phyloP scores from a whole-genome alignment of 148 eudicot species.

The Fallopia convolvulus region DNA sequence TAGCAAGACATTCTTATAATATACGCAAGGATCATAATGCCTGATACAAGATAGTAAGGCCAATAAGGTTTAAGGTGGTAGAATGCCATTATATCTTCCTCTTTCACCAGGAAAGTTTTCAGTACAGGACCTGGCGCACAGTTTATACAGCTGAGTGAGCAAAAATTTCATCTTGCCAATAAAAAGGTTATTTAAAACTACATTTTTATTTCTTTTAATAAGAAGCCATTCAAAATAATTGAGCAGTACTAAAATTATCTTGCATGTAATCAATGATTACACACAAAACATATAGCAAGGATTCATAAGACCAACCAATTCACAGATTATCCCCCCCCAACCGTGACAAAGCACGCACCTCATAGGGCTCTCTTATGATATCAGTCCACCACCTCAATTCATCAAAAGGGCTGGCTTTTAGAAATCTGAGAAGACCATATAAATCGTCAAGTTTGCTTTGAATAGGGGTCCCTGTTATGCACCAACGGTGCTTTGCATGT shows the following conservation, averaged over 20 bases:
- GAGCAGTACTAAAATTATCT: background rate
- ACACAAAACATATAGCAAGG: background rate
- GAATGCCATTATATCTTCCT: background rate
- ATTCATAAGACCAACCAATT: background rate
- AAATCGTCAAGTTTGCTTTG: conserved; percentile 92
- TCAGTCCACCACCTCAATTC: conserved; percentile 75
- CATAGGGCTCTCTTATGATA: conserved; percentile 80
- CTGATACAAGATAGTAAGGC: background rate
- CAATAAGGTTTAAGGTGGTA: background rate
- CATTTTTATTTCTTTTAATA: background rate
- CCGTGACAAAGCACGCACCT: conserved; percentile 38
- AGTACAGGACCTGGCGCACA: background rate
- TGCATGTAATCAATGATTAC: background rate
- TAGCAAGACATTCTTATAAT: background rate
- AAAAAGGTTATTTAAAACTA: background rate
- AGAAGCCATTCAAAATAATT: background rate
- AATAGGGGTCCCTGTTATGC: conserved; percentile 94
- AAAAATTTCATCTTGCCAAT: background rate
- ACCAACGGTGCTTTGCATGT: conserved; percentile 79
- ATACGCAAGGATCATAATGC: background rate
- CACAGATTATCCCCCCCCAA: background rate
- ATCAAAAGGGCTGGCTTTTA: conserved; percentile 73
- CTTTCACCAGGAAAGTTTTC: background rate
- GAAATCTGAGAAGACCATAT: conserved; percentile 86
- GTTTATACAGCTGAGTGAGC: background rate